Base-by-base conservation (phyloP, 1,284 basidiomycete species). In the Grifola frondosa region DNA sequence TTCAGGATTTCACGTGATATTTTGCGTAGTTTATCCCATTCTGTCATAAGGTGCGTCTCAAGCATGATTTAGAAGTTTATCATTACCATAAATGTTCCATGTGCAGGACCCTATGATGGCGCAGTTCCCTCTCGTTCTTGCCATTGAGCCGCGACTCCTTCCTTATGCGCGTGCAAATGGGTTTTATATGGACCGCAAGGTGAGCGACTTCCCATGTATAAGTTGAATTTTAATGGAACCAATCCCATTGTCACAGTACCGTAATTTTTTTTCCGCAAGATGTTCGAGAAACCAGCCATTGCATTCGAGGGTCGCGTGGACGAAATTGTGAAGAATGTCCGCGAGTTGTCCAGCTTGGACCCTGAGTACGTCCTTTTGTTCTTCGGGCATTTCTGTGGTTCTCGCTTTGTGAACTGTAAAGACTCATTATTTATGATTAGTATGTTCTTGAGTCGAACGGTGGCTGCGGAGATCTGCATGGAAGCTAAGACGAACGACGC, bases 221-320 rank as follows among this genome's bases (percentile, higher is more conserved):
- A n/a, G n/a, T n/a, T n/a, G n/a, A n/a, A n/a, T n/a, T n/a, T n/a
- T n/a, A n/a, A n/a, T n/a, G n/a, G n/a, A n/a, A n/a, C n/a, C n/a
- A n/a, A n/a, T n/a, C n/a, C n/a, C n/a, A n/a, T n/a, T n/a, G n/a
- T 44, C n/a, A 26, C 52, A 88, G 84, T 86, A 88, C 59, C 83
- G 84, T 35, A 81, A 88, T 59, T 88, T 87, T 53, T 88, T 10
- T 88, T 88, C 59, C 81, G 85, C 41, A 86, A 86, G 62, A 87
- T 88, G 77, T 88, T 88, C 53, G 84, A 87, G 63, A 76, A 78
- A 46, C 71, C 75, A 30, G 59, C 73, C 13, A 62, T 70, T 6
- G 63, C 72, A 28, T 73, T 69, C 42, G 77, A 78, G 26, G 69
- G 71, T 31, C 71, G 74, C 36, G 66, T 74, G n/a, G 72, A 80